phyloP scores from a whole-genome alignment of 2,329 filamentous ascomycete genomes.

The Penicillium fuscoglaucum region DNA sequence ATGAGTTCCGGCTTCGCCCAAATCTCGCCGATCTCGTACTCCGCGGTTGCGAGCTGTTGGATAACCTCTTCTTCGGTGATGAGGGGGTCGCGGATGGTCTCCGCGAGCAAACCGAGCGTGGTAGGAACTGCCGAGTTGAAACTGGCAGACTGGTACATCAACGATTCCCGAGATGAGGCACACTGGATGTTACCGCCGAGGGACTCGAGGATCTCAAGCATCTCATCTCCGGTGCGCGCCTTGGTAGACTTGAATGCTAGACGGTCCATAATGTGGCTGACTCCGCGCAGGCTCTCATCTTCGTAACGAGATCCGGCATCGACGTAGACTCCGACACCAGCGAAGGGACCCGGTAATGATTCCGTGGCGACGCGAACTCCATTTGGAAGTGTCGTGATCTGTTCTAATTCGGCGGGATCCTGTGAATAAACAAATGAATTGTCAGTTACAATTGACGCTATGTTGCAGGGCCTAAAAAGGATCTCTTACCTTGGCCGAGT shows the following conservation, averaged over 20 bases:
- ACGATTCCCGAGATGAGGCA: conserved; percentile 86
- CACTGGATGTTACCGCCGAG: conserved; percentile 96
- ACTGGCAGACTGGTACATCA: conserved; percentile 98
- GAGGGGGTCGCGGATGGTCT: conserved; percentile 83
- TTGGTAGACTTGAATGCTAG: conserved; percentile 89
- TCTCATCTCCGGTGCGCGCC: conserved; percentile 71
- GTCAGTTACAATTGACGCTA: conserved; percentile 7
- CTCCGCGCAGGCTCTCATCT: conserved; percentile 77
- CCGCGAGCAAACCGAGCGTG: conserved; percentile 80
- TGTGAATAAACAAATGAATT: conserved; percentile 33
- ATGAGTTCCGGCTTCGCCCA: conserved; percentile 98
- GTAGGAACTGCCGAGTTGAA: conserved; percentile 90
- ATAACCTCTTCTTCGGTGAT: conserved; percentile 85
- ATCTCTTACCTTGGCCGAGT: conserved; percentile 37
- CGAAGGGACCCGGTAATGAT: conserved; percentile 89
- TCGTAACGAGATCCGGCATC: conserved; percentile 95
- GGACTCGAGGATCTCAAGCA: conserved; percentile 83
- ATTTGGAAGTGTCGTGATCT: conserved; percentile 85
- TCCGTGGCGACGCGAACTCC: conserved; percentile 93
- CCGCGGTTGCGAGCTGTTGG: conserved; percentile 84
- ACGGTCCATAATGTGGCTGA: conserved; percentile 94
- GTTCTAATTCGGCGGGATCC: conserved; percentile 84
- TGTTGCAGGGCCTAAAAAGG: neutral
- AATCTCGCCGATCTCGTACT: conserved; percentile 95
- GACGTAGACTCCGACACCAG: conserved; percentile 92